Percentiles rank a stretch among this genome's conserved stretches.
Conservation (phyloP, 2,329 filamentous ascomycete species). For the Penicillium italicum region DNA sequence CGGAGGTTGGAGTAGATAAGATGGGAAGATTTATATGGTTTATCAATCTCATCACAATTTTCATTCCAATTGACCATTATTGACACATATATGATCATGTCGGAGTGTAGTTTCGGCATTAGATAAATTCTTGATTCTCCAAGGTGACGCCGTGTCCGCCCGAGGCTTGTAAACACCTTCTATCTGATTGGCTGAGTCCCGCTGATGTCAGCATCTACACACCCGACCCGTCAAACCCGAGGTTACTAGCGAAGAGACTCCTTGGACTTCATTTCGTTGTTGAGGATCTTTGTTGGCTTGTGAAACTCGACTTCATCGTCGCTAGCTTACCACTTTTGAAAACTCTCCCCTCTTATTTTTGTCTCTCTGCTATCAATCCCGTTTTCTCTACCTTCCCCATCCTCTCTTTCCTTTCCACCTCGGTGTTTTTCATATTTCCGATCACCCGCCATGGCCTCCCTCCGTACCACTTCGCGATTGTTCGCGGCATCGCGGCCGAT, state of each 20-base stretch:
- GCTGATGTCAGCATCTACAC: slow-evolving; percentile 31
- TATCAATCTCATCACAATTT: neutral
- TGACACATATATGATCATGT: neutral
- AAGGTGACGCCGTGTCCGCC: slow-evolving; percentile 34
- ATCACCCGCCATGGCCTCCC: slow-evolving; percentile 45
- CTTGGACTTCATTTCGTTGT: slow-evolving; percentile 27
- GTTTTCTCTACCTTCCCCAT: neutral
- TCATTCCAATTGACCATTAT: neutral
- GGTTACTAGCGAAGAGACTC: slow-evolving; percentile 33
- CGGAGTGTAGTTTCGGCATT: slow-evolving; percentile 4
- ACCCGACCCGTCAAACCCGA: slow-evolving; percentile 36
- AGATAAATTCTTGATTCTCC: slow-evolving; percentile 1
- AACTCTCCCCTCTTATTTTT: slow-evolving; percentile 1
- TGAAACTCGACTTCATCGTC: slow-evolving; percentile 6
- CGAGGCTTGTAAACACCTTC: slow-evolving; percentile 38
- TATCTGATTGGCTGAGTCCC: slow-evolving; percentile 26
- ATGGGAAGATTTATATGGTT: neutral
- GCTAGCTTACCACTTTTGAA: neutral
- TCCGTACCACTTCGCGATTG: slow-evolving; percentile 48
- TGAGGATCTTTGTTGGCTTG: slow-evolving; percentile 14
- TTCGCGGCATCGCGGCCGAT: slow-evolving; percentile 42
- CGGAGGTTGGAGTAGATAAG: neutral
- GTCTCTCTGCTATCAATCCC: neutral
- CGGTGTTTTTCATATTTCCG: slow-evolving; percentile 10
- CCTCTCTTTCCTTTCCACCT: slow-evolving; percentile 8